Evolutionary conservation across 1,139 yeast species (phyloP).

Genomic region (Geotrichum cucujoidarum): DNA sequence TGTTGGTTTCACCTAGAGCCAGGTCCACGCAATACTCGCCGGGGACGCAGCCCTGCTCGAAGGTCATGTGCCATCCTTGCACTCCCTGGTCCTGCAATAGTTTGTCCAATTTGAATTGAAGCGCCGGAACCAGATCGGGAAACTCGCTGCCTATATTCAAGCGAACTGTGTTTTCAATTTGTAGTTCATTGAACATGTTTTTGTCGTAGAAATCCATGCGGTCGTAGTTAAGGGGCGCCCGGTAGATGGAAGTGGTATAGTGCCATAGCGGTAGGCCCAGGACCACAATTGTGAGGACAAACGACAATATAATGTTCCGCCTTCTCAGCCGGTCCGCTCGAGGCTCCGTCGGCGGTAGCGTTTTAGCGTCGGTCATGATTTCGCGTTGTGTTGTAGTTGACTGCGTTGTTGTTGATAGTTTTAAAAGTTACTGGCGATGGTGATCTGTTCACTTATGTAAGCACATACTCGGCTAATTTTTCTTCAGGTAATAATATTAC

Average conservation of each 20-base stretch:
- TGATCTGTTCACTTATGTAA: constrained; percentile 9
- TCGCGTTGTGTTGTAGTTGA: neutral
- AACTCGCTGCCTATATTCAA: constrained; percentile 37
- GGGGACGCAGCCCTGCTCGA: constrained; percentile 10
- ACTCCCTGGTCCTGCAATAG: constrained; percentile 28
- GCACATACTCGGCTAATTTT: neutral
- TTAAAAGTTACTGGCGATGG: neutral
- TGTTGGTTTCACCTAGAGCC: constrained; percentile 33
- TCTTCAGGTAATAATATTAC: too few species aligned
- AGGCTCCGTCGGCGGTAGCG: constrained; percentile 9
- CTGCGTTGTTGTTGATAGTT: neutral
- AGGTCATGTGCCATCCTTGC: constrained; percentile 26
- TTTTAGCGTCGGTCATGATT: too few species aligned
- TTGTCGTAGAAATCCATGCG: constrained; percentile 45
- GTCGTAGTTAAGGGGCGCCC: constrained; percentile 66
- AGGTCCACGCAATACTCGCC: constrained; percentile 27
- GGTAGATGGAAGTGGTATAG: constrained; percentile 62
- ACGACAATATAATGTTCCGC: constrained; percentile 20
- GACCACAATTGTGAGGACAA: constrained; percentile 40
- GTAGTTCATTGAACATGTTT: constrained; percentile 38
- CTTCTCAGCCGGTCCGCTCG: constrained; percentile 5
- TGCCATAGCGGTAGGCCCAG: constrained; percentile 77
- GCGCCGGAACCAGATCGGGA: constrained; percentile 44
- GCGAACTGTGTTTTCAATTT: constrained; percentile 54
- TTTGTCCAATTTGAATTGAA: constrained; percentile 41